phyloP scores from a whole-genome alignment of 1,284 basidiomycete genomes.

The Schizophyllum commune region DNA sequence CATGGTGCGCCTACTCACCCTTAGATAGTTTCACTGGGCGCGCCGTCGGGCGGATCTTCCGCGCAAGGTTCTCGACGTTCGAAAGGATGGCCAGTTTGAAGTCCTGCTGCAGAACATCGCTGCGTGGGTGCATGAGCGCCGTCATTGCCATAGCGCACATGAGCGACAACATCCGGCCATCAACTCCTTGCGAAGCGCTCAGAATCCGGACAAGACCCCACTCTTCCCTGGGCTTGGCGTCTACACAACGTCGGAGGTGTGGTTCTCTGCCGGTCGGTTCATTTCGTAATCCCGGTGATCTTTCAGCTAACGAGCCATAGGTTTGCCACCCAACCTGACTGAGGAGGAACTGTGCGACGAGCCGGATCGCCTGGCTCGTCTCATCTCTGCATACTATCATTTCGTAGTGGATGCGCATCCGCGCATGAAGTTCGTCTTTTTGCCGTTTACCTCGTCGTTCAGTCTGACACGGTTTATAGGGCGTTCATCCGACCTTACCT shows the following conservation, averaged over 20 bases:
- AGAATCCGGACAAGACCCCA: background rate
- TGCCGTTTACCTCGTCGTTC: background rate
- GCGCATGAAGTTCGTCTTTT: background rate
- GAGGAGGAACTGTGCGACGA: background rate
- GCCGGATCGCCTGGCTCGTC: background rate
- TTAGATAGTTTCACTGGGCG: background rate
- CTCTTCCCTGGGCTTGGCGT: background rate
- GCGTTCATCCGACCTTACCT: background rate
- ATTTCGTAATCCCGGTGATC: background rate
- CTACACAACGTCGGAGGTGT: background rate
- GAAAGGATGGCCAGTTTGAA: background rate
- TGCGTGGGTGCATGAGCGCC: background rate
- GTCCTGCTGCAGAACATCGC: background rate
- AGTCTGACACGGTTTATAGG: background rate
- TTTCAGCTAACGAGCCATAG: background rate
- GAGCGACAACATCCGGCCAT: background rate
- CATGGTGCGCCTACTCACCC: background rate
- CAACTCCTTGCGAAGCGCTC: background rate
- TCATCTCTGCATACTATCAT: background rate
- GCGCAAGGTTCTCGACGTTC: background rate
- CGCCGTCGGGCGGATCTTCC: background rate
- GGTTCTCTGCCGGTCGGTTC: background rate
- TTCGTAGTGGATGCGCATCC: background rate
- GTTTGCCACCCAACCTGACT: background rate
- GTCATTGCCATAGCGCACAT: background rate